These are phyloP conservation scores for Chytriomyces sp. DNA, from an alignment of 192 early-diverging fungal genomes.

Conservation along the genomic window DNA sequence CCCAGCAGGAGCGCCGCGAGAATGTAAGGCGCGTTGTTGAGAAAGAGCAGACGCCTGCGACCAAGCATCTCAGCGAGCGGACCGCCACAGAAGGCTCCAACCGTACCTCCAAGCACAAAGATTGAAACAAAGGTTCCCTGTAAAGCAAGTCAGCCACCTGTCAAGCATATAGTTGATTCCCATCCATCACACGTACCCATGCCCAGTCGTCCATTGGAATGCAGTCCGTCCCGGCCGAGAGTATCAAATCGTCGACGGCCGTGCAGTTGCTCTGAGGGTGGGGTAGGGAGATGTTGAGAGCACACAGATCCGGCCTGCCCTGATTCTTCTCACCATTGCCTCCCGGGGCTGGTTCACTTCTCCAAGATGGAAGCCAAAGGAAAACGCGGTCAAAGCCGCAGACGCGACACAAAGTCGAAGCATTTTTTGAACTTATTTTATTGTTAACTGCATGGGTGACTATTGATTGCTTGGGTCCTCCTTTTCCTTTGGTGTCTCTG, in stretches of 20 bases:
- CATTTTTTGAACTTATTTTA: too few relatives aligned
- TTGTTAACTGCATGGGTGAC: too few relatives aligned
- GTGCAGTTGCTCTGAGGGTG: constrained; percentile 36
- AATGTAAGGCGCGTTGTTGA: constrained; percentile 69
- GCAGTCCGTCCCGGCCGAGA: constrained; percentile 33
- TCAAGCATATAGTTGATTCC: constrained; percentile 10
- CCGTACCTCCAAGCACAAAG: constrained; percentile 64
- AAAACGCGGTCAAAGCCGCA: constrained; percentile 45
- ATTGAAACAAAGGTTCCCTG: constrained; percentile 49
- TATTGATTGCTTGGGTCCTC: too few relatives aligned
- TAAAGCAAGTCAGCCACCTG: constrained; percentile 32
- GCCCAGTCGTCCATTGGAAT: constrained; percentile 54
- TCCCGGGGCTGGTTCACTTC: constrained; percentile 56
- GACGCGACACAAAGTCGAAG: constrained; percentile 40
- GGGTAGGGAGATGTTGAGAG: background rate
- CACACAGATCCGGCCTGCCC: background rate
- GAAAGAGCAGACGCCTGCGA: constrained; percentile 67
- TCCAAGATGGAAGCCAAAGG: constrained; percentile 55
- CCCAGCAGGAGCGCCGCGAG: constrained; percentile 69
- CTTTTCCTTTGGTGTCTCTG: too few relatives aligned
- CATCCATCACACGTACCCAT: constrained; percentile 1
- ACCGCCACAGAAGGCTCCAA: constrained; percentile 81
- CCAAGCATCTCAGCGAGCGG: constrained; percentile 71
- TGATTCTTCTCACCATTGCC: constrained; percentile 45
- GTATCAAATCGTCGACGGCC: background rate